Conservation (phyloP, 2,329 filamentous ascomycete species). For the Talaromyces sp. region DNA sequence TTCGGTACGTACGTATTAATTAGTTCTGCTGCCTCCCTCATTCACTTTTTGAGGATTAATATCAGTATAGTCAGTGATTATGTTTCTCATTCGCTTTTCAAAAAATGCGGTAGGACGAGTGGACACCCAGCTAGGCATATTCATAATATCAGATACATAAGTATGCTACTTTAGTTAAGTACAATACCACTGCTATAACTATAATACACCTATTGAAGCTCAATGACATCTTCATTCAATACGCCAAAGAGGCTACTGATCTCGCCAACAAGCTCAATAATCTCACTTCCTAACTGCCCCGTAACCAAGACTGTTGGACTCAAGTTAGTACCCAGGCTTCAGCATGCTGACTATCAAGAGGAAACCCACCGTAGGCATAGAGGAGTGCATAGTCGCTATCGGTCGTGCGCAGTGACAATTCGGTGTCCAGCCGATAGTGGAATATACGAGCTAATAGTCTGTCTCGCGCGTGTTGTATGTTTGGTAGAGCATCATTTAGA, state of each 20-base stretch:
- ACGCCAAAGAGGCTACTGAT: conserved; percentile 58
- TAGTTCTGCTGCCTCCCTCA: neutral
- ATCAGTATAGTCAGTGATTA: neutral
- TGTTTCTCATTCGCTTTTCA: neutral
- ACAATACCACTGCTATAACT: neutral
- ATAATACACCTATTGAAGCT: conserved; percentile 42
- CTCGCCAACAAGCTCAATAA: conserved; percentile 49
- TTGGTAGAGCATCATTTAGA: conserved; percentile 80
- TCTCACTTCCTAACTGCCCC: conserved; percentile 54
- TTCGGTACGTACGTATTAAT: conserved; percentile 6
- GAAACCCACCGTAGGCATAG: conserved; percentile 72
- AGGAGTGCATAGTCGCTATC: conserved; percentile 77
- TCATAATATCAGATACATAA: neutral
- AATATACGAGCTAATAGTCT: conserved; percentile 81
- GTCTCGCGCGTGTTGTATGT: conserved; percentile 73
- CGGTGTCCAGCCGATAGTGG: conserved; percentile 69
- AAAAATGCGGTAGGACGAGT: neutral
- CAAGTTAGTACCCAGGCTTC: conserved; percentile 5
- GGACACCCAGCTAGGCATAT: neutral
- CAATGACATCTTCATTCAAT: conserved; percentile 57
- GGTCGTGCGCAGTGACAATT: conserved; percentile 40
- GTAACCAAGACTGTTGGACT: conserved; percentile 53
- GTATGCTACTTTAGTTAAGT: neutral
- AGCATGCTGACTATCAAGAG: neutral
- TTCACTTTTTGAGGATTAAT: neutral